Conservation (phyloP, 345 rosid genomes). For the Clarkia xantiana region DNA sequence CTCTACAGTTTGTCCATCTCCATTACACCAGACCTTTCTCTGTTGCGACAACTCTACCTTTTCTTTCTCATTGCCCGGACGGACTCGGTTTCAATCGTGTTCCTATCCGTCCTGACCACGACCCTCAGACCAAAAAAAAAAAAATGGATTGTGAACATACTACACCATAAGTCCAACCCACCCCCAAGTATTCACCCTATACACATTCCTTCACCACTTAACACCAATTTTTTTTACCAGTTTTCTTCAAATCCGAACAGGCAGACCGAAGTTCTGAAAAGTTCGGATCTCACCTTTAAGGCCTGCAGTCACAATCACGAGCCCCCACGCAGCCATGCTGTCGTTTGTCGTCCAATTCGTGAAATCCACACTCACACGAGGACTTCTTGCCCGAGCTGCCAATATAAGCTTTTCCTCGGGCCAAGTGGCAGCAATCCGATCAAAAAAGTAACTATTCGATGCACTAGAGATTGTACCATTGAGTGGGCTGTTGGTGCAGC, state of each 20-base stretch:
- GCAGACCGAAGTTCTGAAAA: constrained; percentile 89
- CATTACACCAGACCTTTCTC: constrained; percentile 4
- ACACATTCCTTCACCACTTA: constrained; percentile 29
- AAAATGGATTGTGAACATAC: constrained; percentile 45
- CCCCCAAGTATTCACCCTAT: constrained; percentile 35
- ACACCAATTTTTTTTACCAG: not conserved
- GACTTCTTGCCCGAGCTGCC: constrained; percentile 38
- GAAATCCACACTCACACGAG: constrained; percentile 38
- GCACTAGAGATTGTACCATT: constrained; percentile 74
- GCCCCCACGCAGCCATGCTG: constrained; percentile 59
- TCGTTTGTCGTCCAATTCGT: constrained; percentile 31
- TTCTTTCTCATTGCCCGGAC: constrained; percentile 25
- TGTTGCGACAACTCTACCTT: constrained; percentile 32
- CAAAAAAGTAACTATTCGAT: constrained; percentile 69
- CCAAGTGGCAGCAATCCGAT: constrained; percentile 85
- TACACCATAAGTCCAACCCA: constrained; percentile 24
- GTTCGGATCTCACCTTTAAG: constrained; percentile 70
- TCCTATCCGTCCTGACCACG: constrained; percentile 28
- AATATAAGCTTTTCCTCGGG: constrained; percentile 64
- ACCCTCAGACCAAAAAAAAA: constrained; percentile 20
- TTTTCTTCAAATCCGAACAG: constrained; percentile 30
- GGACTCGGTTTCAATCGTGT: constrained; percentile 19
- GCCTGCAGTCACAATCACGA: constrained; percentile 86
- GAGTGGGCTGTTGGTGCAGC: constrained; percentile 36
- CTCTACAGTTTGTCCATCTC: constrained; percentile 19